Base-by-base conservation (phyloP, 495 filamentous ascomycete species). In the Trichoderma gamsii region DNA sequence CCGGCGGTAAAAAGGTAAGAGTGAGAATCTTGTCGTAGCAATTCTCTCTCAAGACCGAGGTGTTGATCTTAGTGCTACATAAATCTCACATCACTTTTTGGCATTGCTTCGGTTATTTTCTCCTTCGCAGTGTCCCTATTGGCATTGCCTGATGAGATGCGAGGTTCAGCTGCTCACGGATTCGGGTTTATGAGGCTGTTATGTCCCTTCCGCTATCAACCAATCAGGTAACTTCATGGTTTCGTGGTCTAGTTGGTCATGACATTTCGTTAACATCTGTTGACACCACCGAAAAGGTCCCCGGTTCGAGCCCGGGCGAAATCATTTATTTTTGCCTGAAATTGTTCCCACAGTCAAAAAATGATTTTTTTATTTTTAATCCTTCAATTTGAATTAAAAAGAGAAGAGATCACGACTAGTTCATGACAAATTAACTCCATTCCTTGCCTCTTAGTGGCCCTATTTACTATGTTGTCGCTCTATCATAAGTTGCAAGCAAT, bases 231-330 rank as follows among this genome's bases (percentile, higher is more conserved):
- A 29, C 56, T 29, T 4, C 7, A 61, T 61, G 56, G 56, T 61
- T 61, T 61, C 56, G 56, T 61, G 56, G 56, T 61, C 56, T 61
- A 61, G 56, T 61, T 61, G 56, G 56, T 61, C 56, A 61, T 61
- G 56, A 61, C 56, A 61, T 61, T 61, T 61, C 56, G 56, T 61
- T 61, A 61, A 61, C 56, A 61, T 61, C 56, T 61, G 56, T 61
- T 61, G 56, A 61, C 56, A 61, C 56, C 56, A 61, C 56, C 56
- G 56, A 61, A 61, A 61, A 61, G 56, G 56, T 61, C 56, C 56
- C 56, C 56, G 56, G 56, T 61, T 61, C 56, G 56, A 61, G 56
- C 56, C 56, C 56, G 56, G 56, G 56, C 56, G 56, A 61, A 12
- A 61, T 61, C 56, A 61, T 32, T 16, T 21, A 8, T 61, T 61